Conservation (phyloP, 495 filamentous ascomycete genomes). For the Patellaria atrata region DNA sequence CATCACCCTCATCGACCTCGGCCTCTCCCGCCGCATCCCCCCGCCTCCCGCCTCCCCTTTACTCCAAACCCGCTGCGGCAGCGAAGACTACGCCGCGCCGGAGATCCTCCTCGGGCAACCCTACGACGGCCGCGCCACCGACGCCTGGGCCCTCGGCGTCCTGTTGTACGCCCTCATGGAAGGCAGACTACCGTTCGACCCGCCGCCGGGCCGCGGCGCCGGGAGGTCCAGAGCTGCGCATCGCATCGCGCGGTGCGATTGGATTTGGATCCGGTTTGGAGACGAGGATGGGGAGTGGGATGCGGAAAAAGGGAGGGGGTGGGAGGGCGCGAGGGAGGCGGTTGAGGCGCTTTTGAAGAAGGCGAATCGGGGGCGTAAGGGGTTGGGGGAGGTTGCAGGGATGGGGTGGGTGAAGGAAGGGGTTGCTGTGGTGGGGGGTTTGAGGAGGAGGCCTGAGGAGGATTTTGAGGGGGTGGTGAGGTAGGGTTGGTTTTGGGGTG, state of each 20-base stretch:
- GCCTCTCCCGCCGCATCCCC: conserved; percentile 71
- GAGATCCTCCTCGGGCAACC: conserved; percentile 90
- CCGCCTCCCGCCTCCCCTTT: conserved; percentile 53
- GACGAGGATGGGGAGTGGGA: conserved; percentile 62
- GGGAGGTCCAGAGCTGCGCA: conserved; percentile 58
- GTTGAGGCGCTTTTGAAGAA: conserved; percentile 75
- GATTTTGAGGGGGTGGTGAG: conserved; percentile 29
- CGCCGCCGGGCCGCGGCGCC: conserved; percentile 55
- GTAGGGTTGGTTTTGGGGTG: too few species aligned
- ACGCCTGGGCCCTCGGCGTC: conserved; percentile 92
- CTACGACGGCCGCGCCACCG: conserved; percentile 84
- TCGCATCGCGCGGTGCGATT: conserved; percentile 86
- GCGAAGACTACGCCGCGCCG: conserved; percentile 92
- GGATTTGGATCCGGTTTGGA: conserved; percentile 79
- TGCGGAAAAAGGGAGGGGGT: conserved; percentile 39
- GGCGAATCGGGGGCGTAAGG: conserved; percentile 53
- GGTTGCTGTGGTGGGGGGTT: conserved; percentile 54
- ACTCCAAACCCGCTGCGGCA: conserved; percentile 80
- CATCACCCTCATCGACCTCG: conserved; percentile 80
- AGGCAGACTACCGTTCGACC: conserved; percentile 81
- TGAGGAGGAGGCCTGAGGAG: conserved; percentile 54
- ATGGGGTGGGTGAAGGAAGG: conserved; percentile 64
- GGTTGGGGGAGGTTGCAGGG: conserved; percentile 51
- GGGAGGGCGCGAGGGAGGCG: conserved; percentile 60
- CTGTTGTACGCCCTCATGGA: conserved; percentile 89